Evolutionary conservation across 352 stramenopile species (phyloP), one percentile per base, ranked within the genome.

Genomic region (Phytopythium aichiense): DNA sequence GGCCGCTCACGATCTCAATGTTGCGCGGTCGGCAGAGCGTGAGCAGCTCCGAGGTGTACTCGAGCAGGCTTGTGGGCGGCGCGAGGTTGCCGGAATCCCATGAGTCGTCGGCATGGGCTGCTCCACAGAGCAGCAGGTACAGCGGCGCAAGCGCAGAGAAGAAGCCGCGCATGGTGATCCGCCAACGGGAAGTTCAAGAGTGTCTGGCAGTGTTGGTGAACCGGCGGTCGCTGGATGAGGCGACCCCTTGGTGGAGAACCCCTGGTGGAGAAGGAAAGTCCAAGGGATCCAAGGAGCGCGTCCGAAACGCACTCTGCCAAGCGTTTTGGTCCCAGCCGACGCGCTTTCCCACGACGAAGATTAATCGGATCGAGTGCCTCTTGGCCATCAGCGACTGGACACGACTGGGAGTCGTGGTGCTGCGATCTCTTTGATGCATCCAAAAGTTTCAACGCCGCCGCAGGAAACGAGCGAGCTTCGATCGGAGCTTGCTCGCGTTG

Each of bases 1-100:
- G 62, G 18, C 66, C 75, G 20, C 58, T 62, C 13, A 74, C 58
- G 7, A 75, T 63, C 50, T 87, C 69, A 23, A 92, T 63, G 51
- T 92, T 87, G 23, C 84, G 79, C 2, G 84, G 81, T 12, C 66
- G 64, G 55, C 81, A 91, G 2, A 91, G 66, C 23, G 63, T 65
- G 18, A 61, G 50, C 53, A 86, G 75, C 33, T 68, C 70, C 11
- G 55, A 70, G 13, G 73, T 78, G 25, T 74, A 64, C 28, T 75
- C 51, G 12, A 91, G n/a, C 15, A 87, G 59, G 30, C 61, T 52
- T 22, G 61, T 55, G 28, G 74, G 63, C 0, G 77, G 74, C 23
- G 54, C 64, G 30, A 82, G 76, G 13, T 64, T 70, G 9, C 73
- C 75, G 7, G 56, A 65, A 54, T 85, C 75, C 77, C 81, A 90